phyloP scores from a whole-genome alignment of 441 rosid genomes.

The Pelargonium cotyledonis region DNA sequence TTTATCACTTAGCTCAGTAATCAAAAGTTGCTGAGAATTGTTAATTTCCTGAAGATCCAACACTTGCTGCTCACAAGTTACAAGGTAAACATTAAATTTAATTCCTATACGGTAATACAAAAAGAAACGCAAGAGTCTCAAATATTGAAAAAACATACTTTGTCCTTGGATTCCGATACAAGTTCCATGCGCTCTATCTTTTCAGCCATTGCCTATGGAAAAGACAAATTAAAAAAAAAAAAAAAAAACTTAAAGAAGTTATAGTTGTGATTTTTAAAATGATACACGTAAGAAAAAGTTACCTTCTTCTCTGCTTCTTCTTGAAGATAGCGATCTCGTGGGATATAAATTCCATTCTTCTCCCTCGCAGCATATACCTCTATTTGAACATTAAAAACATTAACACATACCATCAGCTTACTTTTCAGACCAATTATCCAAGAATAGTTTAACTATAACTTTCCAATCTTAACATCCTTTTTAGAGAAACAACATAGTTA shows the following conservation, averaged over 20 bases:
- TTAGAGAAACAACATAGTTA: not conserved
- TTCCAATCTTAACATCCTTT: too few relatives aligned
- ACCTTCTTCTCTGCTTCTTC: slow-evolving; percentile 98
- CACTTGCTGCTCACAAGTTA: slow-evolving; percentile 19
- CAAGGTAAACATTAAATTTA: not conserved
- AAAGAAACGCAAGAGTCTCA: not conserved
- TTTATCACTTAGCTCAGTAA: slow-evolving; percentile 19
- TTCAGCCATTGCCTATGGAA: slow-evolving; percentile 84
- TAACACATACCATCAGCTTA: not conserved
- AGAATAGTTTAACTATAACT: not conserved
- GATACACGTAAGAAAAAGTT: not conserved
- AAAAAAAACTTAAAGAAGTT: slow-evolving; percentile 12
- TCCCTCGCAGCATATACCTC: slow-evolving; percentile 99
- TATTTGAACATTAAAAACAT: slow-evolving; percentile 20
- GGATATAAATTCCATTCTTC: slow-evolving; percentile 94
- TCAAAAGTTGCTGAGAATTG: slow-evolving; percentile 24
- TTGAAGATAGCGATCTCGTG: slow-evolving; percentile 79
- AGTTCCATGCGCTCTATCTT: slow-evolving; percentile 91
- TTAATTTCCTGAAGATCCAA: slow-evolving; percentile 24
- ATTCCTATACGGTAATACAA: not conserved
- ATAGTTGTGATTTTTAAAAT: not conserved
- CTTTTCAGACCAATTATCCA: not conserved
- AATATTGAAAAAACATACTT: slow-evolving; percentile 30
- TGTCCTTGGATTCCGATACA: slow-evolving; percentile 76
- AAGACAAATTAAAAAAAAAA: not conserved